Evolutionary conservation across 1,139 yeast species (phyloP).

Genomic region (Scheffersomyces quercinus): DNA sequence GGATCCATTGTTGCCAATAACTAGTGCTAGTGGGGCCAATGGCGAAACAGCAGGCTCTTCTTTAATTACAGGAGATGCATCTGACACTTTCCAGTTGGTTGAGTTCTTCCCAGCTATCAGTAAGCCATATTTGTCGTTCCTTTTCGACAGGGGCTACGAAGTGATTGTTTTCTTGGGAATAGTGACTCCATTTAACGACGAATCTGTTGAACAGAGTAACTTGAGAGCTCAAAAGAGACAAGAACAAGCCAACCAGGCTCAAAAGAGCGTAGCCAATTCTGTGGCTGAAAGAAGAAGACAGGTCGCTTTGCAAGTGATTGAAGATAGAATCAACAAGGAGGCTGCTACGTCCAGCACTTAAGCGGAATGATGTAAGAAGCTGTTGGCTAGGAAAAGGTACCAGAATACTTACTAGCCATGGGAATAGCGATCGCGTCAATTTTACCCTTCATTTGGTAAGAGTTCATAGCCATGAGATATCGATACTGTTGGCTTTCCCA

Average conservation of each 20-base stretch:
- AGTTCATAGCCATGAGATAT: too few species aligned
- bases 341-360: constrained; percentile 4
- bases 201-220: constrained; percentile 73
- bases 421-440: too few species aligned
- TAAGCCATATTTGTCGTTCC: constrained; percentile 53
- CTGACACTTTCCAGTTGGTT: constrained; percentile 81
- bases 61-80: constrained; percentile 74
- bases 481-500: too few species aligned
- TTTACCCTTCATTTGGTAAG: too few species aligned
- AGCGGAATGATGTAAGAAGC: too few species aligned
- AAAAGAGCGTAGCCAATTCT: constrained; percentile 49
- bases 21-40: constrained; percentile 23
- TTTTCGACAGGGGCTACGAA: constrained; percentile 57
- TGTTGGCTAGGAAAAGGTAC: too few species aligned
- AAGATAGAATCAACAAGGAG: constrained; percentile 59
- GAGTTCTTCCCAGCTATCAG: constrained; percentile 73
- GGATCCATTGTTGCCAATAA: constrained; percentile 42
- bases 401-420: too few species aligned
- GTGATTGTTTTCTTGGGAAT: constrained; percentile 54
- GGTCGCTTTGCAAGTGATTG: constrained; percentile 79
- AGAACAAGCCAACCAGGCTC: constrained; percentile 43
- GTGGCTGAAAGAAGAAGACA: constrained; percentile 86
- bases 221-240: constrained; percentile 62
- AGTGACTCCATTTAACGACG: constrained; percentile 67
- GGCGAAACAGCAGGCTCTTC: constrained; percentile 22